Conservation (phyloP, 345 rosid genomes). For the Lagerstroemia speciosa region DNA sequence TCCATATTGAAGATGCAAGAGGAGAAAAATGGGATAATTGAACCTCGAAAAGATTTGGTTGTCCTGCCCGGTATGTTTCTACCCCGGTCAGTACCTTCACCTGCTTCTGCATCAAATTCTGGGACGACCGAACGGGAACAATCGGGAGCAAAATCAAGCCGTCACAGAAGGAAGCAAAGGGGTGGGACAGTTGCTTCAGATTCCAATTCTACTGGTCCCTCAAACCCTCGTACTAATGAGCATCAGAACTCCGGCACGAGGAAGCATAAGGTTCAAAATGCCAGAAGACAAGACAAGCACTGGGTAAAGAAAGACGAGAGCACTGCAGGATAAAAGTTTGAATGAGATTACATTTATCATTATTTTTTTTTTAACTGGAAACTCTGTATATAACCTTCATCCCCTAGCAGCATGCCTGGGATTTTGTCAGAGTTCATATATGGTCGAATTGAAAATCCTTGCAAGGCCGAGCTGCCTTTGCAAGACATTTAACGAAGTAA, state of each 20-base stretch:
- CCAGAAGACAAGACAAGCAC: slow-evolving; percentile 26
- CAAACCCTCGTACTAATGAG: slow-evolving; percentile 21
- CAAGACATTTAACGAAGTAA: too few relatives aligned
- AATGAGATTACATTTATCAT: background rate
- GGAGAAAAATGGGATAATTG: slow-evolving; percentile 59
- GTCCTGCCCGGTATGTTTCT: slow-evolving; percentile 76
- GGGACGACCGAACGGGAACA: slow-evolving; percentile 33
- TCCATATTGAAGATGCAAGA: slow-evolving; percentile 45
- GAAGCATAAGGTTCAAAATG: slow-evolving; percentile 18
- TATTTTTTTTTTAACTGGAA: background rate
- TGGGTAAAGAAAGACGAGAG: slow-evolving; percentile 38
- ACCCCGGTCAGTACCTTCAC: slow-evolving; percentile 26
- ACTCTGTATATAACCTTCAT: background rate
- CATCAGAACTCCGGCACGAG: slow-evolving; percentile 19
- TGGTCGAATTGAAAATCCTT: too few relatives aligned
- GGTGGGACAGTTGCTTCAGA: slow-evolving; percentile 1
- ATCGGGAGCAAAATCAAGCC: slow-evolving; percentile 19
- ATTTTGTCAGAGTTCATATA: too few relatives aligned
- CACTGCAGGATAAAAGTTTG: slow-evolving; percentile 13
- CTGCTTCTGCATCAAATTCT: slow-evolving; percentile 15
- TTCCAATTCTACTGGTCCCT: slow-evolving; percentile 13
- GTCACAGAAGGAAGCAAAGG: slow-evolving; percentile 2
- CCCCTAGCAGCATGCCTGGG: background rate
- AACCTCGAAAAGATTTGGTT: slow-evolving; percentile 40
- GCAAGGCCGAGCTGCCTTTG: too few relatives aligned